Evolutionary conservation across 2,329 filamentous ascomycete species (phyloP), one percentile per base, ranked within the genome.

Genomic region (Beauveria rudraprayagi): DNA sequence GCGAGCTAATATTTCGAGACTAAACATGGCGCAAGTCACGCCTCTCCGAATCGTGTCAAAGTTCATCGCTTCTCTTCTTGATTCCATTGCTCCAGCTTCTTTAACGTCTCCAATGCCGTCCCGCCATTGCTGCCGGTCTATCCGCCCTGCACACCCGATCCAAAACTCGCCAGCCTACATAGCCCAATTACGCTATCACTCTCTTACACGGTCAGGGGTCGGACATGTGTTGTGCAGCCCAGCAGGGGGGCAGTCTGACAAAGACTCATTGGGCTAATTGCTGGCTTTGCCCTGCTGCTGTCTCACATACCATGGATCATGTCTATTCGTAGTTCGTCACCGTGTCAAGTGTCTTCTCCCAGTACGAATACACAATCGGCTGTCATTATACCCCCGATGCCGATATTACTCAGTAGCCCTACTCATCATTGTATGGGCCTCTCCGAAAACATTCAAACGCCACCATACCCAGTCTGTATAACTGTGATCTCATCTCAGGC

Each of bases 271-370:
- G 34, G 37, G 30, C 41, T 37, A 10, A 5, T 10, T 47, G 8
- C 17, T 17, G 26, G 41, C 22, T 22, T 22, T 41, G 28, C 26
- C 43, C 28, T 48, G 2, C 46, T 48, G 17, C 26, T 46, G 46
- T 58, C 56, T 58, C 34, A 59, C 26, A 52, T 59, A 47, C 56
- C 30, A 59, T 52, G 56, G 47, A 44, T 52, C 56, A 52, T 52
- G 56, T 52, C 56, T 30, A 30, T 34, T 34, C 30, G 30, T 59
- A 22, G 56, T 59, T 59, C 56, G 47, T 52, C 56, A 58, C 6
- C 48, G 30, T 34, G 30, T 34, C 30, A 34, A 34, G 30, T 30
- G 28, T 30, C 30, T 34, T 14, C 10, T 37, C 11, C 30, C 34
- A 37, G 34, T 37, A 37, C 11, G 34, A 37, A 37, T 37, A 6